Conservation (phyloP, 179 eudicot species). For the Beta lomatogona region DNA sequence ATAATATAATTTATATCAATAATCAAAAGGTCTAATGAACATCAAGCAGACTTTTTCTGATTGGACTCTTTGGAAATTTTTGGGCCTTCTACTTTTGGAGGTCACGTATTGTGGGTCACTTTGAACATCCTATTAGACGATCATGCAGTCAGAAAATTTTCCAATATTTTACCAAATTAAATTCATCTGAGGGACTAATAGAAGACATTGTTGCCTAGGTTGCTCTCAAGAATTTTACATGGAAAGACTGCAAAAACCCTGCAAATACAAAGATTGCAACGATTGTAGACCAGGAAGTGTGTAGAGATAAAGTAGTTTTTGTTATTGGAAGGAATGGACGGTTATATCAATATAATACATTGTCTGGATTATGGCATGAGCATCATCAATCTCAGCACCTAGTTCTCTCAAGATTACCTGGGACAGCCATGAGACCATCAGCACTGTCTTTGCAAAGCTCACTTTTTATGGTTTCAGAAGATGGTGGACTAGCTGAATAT, state of each 20-base stretch:
- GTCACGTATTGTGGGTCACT: too few species aligned
- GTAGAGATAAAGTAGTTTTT: constrained; percentile 69
- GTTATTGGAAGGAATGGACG: constrained; percentile 62
- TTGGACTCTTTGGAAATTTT: too few species aligned
- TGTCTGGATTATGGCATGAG: constrained; percentile 76
- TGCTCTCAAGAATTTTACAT: constrained; percentile 64
- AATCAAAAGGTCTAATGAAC: too few species aligned
- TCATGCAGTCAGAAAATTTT: neutral
- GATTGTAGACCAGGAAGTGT: constrained; percentile 80
- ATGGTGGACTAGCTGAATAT: constrained; percentile 79
- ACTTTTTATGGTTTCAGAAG: constrained; percentile 71
- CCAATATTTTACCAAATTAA: neutral
- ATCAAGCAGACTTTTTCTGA: too few species aligned
- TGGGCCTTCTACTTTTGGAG: too few species aligned
- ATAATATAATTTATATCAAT: too few species aligned
- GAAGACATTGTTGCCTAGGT: constrained; percentile 44
- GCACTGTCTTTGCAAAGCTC: constrained; percentile 53
- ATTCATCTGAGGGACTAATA: constrained; percentile 5
- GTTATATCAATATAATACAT: constrained; percentile 74
- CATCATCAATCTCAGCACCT: constrained; percentile 80
- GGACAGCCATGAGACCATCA: constrained; percentile 66
- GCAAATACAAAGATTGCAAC: constrained; percentile 60
- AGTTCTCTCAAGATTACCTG: constrained; percentile 63
- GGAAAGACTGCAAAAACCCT: constrained; percentile 84
- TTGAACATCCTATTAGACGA: too few species aligned